phyloP scores from a whole-genome alignment of 2,329 filamentous ascomycete genomes.

The Sarocladium oryzae region DNA sequence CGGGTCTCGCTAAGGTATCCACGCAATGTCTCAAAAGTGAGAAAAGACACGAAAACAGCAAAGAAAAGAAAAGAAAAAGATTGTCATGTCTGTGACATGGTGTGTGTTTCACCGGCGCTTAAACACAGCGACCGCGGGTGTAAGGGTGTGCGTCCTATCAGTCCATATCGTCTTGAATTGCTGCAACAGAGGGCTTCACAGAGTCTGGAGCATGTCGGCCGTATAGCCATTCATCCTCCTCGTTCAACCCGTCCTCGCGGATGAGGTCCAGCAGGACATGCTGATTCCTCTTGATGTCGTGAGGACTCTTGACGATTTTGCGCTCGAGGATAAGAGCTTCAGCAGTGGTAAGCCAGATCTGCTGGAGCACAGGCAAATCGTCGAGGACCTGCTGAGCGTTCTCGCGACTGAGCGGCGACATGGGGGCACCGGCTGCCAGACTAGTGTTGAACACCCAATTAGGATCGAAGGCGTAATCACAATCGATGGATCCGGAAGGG shows the following conservation, averaged over 20 bases:
- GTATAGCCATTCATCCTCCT: slow-evolving; percentile 59
- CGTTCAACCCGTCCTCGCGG: slow-evolving; percentile 50
- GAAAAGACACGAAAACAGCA: neutral
- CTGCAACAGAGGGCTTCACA: slow-evolving; percentile 43
- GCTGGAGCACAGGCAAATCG: slow-evolving; percentile 51
- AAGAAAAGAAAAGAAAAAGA: neutral
- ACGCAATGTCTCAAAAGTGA: slow-evolving; percentile 4
- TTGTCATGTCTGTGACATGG: slow-evolving; percentile 5
- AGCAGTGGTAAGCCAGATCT: slow-evolving; percentile 57
- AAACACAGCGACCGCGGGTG: neutral
- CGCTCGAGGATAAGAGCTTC: slow-evolving; percentile 56
- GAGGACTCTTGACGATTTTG: slow-evolving; percentile 48
- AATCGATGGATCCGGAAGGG: slow-evolving; percentile 24
- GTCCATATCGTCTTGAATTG: slow-evolving; percentile 45
- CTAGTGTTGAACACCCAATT: slow-evolving; percentile 53
- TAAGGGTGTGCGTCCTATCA: slow-evolving; percentile 12
- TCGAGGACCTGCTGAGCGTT: slow-evolving; percentile 43
- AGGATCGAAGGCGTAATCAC: slow-evolving; percentile 21
- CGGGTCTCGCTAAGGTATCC: slow-evolving; percentile 6
- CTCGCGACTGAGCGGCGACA: slow-evolving; percentile 47
- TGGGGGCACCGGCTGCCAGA: slow-evolving; percentile 54
- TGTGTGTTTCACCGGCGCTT: neutral
- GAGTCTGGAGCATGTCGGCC: slow-evolving; percentile 47
- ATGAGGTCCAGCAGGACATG: slow-evolving; percentile 60
- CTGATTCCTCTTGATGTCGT: slow-evolving; percentile 58